phyloP scores from a whole-genome alignment of 139 green algal genomes.

The Zygnema circumcarinatum region DNA sequence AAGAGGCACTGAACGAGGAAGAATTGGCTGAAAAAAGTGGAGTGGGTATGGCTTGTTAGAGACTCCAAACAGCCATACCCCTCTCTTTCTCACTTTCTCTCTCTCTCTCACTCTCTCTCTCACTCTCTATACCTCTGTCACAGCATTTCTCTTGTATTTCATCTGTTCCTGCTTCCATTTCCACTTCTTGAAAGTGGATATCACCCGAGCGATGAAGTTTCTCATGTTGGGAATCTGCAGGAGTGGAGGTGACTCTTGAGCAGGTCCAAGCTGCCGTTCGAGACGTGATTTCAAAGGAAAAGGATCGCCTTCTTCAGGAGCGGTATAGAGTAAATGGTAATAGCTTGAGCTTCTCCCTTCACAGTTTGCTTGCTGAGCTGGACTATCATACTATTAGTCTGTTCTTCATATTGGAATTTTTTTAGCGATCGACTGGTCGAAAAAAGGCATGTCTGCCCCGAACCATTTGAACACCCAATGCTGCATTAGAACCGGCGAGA shows the following conservation, averaged over 20 bases:
- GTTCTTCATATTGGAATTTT: background rate
- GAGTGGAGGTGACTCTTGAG: constrained; percentile 48
- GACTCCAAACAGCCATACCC: too few relatives aligned
- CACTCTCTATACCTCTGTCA: background rate
- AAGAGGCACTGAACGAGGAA: too few relatives aligned
- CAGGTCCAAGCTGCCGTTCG: constrained; percentile 43
- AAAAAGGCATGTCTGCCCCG: background rate
- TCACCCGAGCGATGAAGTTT: too few relatives aligned
- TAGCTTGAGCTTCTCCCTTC: too few relatives aligned
- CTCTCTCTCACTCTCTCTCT: constrained; percentile 3
- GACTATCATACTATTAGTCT: background rate
- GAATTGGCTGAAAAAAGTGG: too few relatives aligned
- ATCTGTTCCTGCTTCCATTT: constrained; percentile 2
- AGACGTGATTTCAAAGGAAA: constrained; percentile 31
- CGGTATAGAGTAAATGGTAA: constrained; percentile 52
- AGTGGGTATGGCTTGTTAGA: too few relatives aligned
- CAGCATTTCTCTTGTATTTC: background rate
- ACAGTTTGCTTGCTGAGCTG: background rate
- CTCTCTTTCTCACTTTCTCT: constrained; percentile 11
- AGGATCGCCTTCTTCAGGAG: constrained; percentile 43
- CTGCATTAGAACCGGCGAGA: background rate
- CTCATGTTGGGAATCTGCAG: constrained; percentile 30
- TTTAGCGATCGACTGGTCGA: background rate
- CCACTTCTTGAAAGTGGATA: too few relatives aligned
- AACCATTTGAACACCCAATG: background rate